Evolutionary conservation across 345 rosid genomes (phyloP).

Genomic region (Eucalyptus regnans): DNA sequence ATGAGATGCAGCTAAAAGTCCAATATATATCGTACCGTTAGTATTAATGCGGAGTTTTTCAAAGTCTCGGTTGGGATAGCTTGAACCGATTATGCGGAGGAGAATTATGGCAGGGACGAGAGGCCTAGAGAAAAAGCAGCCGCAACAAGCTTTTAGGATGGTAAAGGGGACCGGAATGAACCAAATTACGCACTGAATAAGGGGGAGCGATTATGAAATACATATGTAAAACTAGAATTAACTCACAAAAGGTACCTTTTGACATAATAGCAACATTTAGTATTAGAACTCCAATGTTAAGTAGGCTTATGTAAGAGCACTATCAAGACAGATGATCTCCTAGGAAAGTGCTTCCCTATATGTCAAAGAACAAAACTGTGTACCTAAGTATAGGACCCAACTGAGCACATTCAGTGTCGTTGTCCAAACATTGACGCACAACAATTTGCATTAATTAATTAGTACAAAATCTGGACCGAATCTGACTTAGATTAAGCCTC

Average conservation of each 20-base stretch:
- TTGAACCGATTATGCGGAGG: too few relatives aligned
- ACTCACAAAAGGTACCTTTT: neutral
- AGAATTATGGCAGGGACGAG: neutral
- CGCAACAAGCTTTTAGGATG: neutral
- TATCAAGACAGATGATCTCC: accelerated
- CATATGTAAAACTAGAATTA: neutral
- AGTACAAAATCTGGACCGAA: neutral
- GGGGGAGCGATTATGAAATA: neutral
- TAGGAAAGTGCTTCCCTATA: neutral
- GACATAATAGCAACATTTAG: too few relatives aligned
- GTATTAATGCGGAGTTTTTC: too few relatives aligned
- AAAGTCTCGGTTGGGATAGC: too few relatives aligned
- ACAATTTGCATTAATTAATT: neutral
- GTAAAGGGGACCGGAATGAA: neutral
- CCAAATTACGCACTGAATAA: accelerated
- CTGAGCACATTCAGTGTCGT: neutral
- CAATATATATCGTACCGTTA: neutral
- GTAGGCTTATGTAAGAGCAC: neutral
- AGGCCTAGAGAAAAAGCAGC: neutral
- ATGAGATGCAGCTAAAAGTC: neutral
- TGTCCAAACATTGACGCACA: neutral
- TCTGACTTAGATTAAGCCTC: neutral
- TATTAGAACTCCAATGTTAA: neutral
- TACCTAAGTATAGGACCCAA: neutral
- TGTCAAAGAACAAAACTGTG: neutral